Evolutionary conservation across 768 basidiomycete species (phyloP), one percentile per base, ranked within the genome.

Genomic region (Termitomyces sp.): DNA sequence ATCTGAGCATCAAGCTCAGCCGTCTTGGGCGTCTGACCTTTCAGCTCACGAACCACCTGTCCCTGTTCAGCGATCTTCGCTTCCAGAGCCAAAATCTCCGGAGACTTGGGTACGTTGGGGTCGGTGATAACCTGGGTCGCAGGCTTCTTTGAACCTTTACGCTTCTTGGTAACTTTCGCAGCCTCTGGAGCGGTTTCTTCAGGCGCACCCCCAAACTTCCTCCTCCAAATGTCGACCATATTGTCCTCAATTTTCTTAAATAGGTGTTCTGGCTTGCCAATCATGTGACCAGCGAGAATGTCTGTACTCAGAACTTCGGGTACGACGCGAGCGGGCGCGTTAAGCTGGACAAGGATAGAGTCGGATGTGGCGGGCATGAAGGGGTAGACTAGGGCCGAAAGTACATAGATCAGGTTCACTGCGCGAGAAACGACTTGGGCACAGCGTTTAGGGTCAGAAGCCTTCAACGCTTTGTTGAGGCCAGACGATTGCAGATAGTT

Each of bases 201-300:
- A 11, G 46, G 71, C 10, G 63, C 66, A 8, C 96, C 96, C 3
- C 88, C 88, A 63, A 94, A 99, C 68, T 83, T 83, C 45, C 70
- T 70, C 61, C 86, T 80, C 87, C 89, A 98, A 6, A 81, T 78
- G 30, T 93, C 87, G 24, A 85, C 87, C 87, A 87, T 88, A 66
- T 82, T 87, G 64, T 96, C 91, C 56, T 97, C 93, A 57, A 99
- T 97, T 69, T 84, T 87, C 73, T 88, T 91, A 77, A 99, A 99
- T 58, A 99, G 71, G 70, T 98, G 88, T 45, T 82, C 91, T 4
- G 97, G 91, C 56, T 79, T 83, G 46, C 92, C 91, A 53, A 98
- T 85, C 24, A 71, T 76, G 71, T 99, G 96, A 0, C 93, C 93
- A 0, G 83, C 81, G 42, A 98, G 79, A 58, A 99, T 85, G 67